Evolutionary conservation across 1,284 basidiomycete species (phyloP).

Genomic region (Pseudozyma sp.): DNA sequence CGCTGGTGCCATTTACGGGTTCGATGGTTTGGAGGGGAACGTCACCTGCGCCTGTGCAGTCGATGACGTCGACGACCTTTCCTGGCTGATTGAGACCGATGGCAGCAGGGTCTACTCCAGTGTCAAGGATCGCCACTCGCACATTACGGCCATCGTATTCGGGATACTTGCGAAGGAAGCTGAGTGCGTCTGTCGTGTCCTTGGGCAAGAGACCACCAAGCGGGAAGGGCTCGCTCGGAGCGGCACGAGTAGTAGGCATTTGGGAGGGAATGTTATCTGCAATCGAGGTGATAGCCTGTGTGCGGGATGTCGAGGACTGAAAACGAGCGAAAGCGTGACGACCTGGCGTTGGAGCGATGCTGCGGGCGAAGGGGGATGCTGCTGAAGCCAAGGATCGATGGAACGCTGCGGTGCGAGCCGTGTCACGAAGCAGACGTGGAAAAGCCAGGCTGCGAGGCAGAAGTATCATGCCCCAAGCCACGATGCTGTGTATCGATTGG

Average conservation of each 20-base stretch:
- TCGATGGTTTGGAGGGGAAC: slow-evolving; percentile 52
- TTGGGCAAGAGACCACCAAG: slow-evolving; percentile 67
- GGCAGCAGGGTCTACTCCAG: slow-evolving; percentile 69
- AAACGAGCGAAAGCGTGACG: not conserved
- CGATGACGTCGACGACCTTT: slow-evolving; percentile 69
- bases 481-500: slow-evolving; percentile 3
- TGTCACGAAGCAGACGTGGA: slow-evolving; percentile 42
- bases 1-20: slow-evolving; percentile 13
- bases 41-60: slow-evolving; percentile 67
- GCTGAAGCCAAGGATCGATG: slow-evolving; percentile 13
- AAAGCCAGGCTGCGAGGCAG: slow-evolving; percentile 38
- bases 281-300: slow-evolving; percentile 6
- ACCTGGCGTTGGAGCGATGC: not conserved
- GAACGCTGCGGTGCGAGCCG: slow-evolving; percentile 21
- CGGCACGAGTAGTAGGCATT: slow-evolving; percentile 38
- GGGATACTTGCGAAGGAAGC: slow-evolving; percentile 66
- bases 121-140: slow-evolving; percentile 69
- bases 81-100: slow-evolving; percentile 64
- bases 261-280: slow-evolving; percentile 18
- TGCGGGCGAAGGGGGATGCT: not conserved
- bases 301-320: slow-evolving; percentile 6
- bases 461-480: slow-evolving; percentile 42
- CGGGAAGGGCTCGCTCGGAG: slow-evolving; percentile 61
- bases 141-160: slow-evolving; percentile 66
- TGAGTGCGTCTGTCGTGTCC: slow-evolving; percentile 66